Evolutionary conservation across 306 rosid species (phyloP), one percentile per base, ranked within the genome.

Genomic region (Delonix regia): DNA sequence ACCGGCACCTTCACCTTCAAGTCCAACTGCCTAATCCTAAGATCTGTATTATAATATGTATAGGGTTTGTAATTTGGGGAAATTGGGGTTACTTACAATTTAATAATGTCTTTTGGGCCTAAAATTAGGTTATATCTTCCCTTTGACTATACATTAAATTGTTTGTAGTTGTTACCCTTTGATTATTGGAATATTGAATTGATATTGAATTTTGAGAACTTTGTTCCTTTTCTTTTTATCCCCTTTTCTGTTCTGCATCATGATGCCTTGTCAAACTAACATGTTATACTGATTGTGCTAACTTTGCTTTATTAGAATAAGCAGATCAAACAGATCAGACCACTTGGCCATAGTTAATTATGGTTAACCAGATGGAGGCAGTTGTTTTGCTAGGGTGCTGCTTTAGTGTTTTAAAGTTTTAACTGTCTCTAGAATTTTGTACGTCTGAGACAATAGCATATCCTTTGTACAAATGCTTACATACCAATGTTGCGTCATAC

Each of bases 11-110:
- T 55, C 9, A 53, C 82, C 36, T 24, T 75, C 80, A 78, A 67
- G 80, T 73, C 75, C 62, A 66, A 59, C 73, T 57, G 24, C 53
- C 39, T 24, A 76, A 55, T 71, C 64, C 78, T 53, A 34, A 49
- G 47, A 63, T 47, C 56, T 34, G 33, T 70, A 55, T n/a, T n/a
- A n/a, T n/a, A n/a, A 27, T 16, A 27, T 59, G n/a, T 30, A 57
- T 57, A 14, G 61, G 66, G 30, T 60, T 60, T 60, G 30, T 60
- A 11, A 13, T 60, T 27, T 60, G 66, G 13, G 39, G 39, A 60
- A 60, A 28, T 36, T 60, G 21, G 5, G 66, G 21, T 1, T 60
- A 34, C 39, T 60, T 27, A 60, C 19, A 28, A 34, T 34, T 60
- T 56, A 28, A 13, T 28, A 60, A 34, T 2, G 66, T 60, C 38